Base-by-base conservation (phyloP, 768 basidiomycete species). In the Calocera cornea region DNA sequence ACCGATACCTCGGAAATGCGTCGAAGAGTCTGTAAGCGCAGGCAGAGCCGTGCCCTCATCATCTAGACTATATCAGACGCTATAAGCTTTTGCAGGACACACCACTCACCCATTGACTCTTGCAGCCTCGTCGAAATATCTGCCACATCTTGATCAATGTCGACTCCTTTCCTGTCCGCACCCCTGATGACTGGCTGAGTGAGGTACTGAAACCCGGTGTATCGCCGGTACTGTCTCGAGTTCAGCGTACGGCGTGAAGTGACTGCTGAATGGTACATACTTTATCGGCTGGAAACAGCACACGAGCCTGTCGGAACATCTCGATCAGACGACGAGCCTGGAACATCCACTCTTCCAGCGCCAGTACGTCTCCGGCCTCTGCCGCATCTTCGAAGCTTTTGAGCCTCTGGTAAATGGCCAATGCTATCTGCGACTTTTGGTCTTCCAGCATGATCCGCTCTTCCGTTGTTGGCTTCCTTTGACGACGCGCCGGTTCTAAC, bases 321-420 rank as follows among this genome's bases (percentile, higher is more conserved):
- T 97, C 94, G 2, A 97, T 83, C 54, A 99, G 79, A 71, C 85
- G 88, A 73, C 92, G 90, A 0, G 92, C 92, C 72, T 92, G 87
- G 33, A 87, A 73, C 70, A 95, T 78, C 89, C 94, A 97, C 71
- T 87, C 84, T 64, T 83, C 80, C 67, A 84, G 79, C 2, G 85
- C 83, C 16, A 83, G 83, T 1, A 78, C 76, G 24, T 83, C 79
- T 1, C 80, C 81, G 2, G 73, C 74, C 1, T 71, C 73, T 7
- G 74, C 70, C 41, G 83, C 83, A 75, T 89, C 87, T 33, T 83
- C 81, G 70, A 90, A 90, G 0, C 44, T 47, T 47, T 47, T 47
- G 19, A 47, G 44, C 16, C 44, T 5, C 19, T 47, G 8, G 44
- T 47, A 47, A 19, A 47, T 47, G 5, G 44, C 44, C 24, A 19